Evolutionary conservation across 2,329 filamentous ascomycete species (phyloP).

Genomic region (Fusarium globosum): DNA sequence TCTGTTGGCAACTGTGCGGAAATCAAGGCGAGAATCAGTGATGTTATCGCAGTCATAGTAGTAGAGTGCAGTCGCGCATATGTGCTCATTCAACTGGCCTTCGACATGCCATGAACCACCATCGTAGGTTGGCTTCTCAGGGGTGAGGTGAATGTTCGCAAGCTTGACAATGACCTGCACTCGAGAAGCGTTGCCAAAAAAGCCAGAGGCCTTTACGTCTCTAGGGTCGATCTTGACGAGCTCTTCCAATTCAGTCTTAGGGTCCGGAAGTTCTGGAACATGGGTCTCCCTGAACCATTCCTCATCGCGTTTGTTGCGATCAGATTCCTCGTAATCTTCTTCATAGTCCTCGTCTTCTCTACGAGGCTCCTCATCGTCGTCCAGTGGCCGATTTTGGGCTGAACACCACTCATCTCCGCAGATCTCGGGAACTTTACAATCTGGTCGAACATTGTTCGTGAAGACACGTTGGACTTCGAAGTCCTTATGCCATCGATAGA

Average conservation of each 20-base stretch:
- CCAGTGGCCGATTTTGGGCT: slow-evolving; percentile 1
- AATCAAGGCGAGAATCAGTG: slow-evolving; percentile 61
- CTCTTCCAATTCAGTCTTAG: background rate
- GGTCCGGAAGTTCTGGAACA: slow-evolving; percentile 9
- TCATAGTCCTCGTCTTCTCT: slow-evolving; percentile 29
- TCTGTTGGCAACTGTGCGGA: slow-evolving; percentile 57
- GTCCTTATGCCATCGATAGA: slow-evolving; percentile 48
- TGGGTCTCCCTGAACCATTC: slow-evolving; percentile 48
- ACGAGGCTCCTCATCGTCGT: slow-evolving; percentile 41
- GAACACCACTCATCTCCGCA: slow-evolving; percentile 17
- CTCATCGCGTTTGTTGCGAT: slow-evolving; percentile 39
- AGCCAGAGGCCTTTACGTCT: slow-evolving; percentile 43
- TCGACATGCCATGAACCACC: slow-evolving; percentile 68
- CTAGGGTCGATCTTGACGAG: slow-evolving; percentile 23
- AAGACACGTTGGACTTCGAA: slow-evolving; percentile 44
- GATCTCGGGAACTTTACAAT: slow-evolving; percentile 35
- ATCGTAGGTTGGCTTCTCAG: slow-evolving; percentile 64
- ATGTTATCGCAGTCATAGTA: slow-evolving; percentile 72
- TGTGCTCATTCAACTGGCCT: slow-evolving; percentile 69
- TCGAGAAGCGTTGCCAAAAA: slow-evolving; percentile 45
- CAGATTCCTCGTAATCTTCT: slow-evolving; percentile 30
- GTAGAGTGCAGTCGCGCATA: slow-evolving; percentile 71
- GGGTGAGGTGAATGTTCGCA: slow-evolving; percentile 69
- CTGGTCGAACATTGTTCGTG: slow-evolving; percentile 1
- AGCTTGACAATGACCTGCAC: slow-evolving; percentile 74